phyloP scores from a whole-genome alignment of 331 rosid species.

The Prunus yedoensis region DNA sequence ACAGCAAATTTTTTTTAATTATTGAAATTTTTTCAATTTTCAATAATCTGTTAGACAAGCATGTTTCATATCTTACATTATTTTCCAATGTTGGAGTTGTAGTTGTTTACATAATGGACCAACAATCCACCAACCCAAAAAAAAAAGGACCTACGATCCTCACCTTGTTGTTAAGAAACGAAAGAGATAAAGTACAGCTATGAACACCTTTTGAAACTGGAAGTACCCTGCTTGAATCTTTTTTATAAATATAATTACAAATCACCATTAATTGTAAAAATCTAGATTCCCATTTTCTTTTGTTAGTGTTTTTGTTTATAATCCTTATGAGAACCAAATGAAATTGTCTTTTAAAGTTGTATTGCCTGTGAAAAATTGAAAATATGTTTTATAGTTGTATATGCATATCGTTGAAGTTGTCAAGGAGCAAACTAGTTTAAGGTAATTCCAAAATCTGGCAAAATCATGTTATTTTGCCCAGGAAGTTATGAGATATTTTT shows the following conservation, averaged over 20 bases:
- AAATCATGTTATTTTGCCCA: not conserved
- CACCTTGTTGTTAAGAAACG: not conserved
- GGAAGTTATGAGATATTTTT: not conserved
- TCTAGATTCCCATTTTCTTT: not conserved
- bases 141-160: too few relatives aligned
- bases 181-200: not conserved
- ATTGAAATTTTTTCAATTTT: not conserved
- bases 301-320: not conserved
- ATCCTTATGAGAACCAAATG: not conserved
- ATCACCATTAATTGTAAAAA: not conserved
- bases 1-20: not conserved
- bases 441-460: not conserved
- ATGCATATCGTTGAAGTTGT: not conserved
- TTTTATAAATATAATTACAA: not conserved
- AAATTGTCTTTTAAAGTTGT: not conserved
- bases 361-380: not conserved
- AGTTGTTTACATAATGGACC: not conserved
- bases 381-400: not conserved
- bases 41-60: not conserved
- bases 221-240: not conserved
- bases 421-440: not conserved
- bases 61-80: not conserved
- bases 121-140: not conserved
- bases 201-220: not conserved
- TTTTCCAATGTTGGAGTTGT: not conserved